These are phyloP conservation scores for Moniliella sp. DNA, from an alignment of 1,284 basidiomycete species.

Conservation along the genomic window DNA sequence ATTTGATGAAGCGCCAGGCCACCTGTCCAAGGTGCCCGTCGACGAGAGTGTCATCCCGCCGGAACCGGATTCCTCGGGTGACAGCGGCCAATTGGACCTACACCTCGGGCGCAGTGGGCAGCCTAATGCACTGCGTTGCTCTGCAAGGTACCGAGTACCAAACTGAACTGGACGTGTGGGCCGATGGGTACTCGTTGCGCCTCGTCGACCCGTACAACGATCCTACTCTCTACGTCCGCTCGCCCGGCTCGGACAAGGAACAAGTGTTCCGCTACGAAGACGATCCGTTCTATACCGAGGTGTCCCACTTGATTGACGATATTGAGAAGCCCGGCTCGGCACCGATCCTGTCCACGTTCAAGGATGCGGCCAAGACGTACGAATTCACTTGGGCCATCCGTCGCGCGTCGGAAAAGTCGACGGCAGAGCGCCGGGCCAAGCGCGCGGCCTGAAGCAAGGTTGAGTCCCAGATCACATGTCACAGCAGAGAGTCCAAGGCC, in stretches of 20 bases:
- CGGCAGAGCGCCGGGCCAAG: no score
- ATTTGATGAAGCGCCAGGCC: constrained; percentile 43
- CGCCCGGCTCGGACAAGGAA: constrained; percentile 32
- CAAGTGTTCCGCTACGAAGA: constrained; percentile 31
- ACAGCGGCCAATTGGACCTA: constrained; percentile 33
- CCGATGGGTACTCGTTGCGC: constrained; percentile 27
- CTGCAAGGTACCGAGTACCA: constrained; percentile 31
- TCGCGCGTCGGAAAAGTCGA: constrained; percentile 21
- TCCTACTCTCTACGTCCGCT: constrained; percentile 28
- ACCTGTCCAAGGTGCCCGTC: constrained; percentile 56
- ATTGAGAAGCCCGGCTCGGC: constrained; percentile 18
- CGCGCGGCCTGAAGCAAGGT: no score
- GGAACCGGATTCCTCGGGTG: constrained; percentile 27
- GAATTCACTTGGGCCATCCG: constrained; percentile 30
- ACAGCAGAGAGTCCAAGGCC: no score
- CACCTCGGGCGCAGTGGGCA: constrained; percentile 26
- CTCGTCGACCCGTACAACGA: constrained; percentile 32
- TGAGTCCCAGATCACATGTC: no score
- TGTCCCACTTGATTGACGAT: constrained; percentile 26
- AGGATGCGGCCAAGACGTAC: constrained; percentile 31
- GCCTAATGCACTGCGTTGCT: constrained; percentile 29
- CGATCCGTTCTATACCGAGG: constrained; percentile 34
- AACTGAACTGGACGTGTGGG: constrained; percentile 28
- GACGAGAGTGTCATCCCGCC: constrained; percentile 53
- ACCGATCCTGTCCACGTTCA: constrained; percentile 22